Evolutionary conservation across 1,139 yeast species (phyloP).

Genomic region (Suzukiozyma palmioleophila): DNA sequence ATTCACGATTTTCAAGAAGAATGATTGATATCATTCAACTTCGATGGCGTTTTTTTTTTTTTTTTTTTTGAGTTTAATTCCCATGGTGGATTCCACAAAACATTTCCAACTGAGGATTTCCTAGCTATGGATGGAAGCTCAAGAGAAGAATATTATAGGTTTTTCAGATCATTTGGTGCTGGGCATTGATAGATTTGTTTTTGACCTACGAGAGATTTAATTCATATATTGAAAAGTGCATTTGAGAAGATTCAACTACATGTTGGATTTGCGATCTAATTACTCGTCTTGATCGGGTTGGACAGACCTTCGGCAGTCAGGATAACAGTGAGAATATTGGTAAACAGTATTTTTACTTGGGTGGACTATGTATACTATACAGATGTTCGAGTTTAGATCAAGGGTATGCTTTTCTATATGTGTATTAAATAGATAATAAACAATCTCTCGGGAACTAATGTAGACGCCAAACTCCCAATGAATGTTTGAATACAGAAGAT

Average conservation of each 20-base stretch:
- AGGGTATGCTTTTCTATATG: slow-evolving; percentile 4
- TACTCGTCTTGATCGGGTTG: slow-evolving; percentile 2
- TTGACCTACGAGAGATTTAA: slow-evolving; percentile 3
- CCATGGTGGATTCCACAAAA: background rate
- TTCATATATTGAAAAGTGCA: slow-evolving; percentile 5
- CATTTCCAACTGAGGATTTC: background rate
- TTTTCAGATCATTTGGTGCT: background rate
- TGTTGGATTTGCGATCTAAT: slow-evolving; percentile 3
- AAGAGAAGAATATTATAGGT: background rate
- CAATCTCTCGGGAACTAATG: slow-evolving; percentile 2
- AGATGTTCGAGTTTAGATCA: slow-evolving; percentile 4
- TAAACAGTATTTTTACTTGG: slow-evolving; percentile 4
- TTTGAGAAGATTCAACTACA: slow-evolving; percentile 1
- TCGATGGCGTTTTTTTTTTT: background rate
- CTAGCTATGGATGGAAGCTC: background rate
- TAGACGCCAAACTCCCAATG: slow-evolving; percentile 3
- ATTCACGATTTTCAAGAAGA: background rate
- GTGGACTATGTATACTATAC: background rate
- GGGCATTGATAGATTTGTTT: slow-evolving; percentile 2
- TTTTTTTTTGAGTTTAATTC: slow-evolving; percentile 1
- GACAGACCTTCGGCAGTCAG: slow-evolving; percentile 2
- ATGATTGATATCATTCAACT: background rate
- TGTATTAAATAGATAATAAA: slow-evolving; percentile 4
- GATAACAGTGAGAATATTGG: slow-evolving; percentile 2
- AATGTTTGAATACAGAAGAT: background rate